Evolutionary conservation across 176 grass and related monocot genomes (phyloP), one percentile per base, ranked within the genome.

Genomic region (Puccinellia tenuiflora): DNA sequence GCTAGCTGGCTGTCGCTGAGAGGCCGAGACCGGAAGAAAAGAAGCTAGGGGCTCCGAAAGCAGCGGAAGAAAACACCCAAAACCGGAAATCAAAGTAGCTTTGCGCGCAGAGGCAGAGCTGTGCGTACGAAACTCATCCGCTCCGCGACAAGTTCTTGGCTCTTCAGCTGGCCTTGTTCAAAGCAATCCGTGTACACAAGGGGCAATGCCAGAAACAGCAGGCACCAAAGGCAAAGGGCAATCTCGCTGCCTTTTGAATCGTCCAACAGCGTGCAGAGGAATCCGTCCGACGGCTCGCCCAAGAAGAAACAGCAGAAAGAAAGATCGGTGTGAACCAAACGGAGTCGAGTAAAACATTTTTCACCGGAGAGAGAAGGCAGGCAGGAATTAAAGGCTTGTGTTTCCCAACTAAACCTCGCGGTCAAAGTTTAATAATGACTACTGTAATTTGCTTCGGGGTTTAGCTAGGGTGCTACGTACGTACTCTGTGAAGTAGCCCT

Each of bases 401-500:
- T 2, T 34, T 50, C 47, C 47, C 15, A 50, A 50, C 47, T 50
- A 50, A 56, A 22, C n/a, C n/a, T 57, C 8, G 10, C 38, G 37
- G 68, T 72, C 68, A 72, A 73, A 48, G 42, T 31, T 63, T 63
- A 63, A 8, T 31, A 1, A 30, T 31, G 18, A 84, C 39, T 45
- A n/a, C n/a, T n/a, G n/a, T n/a, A 8, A 9, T 46, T 18, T 25
- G 38, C 85, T 72, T 88, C 1, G 83, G 80, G 61, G 77, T 4
- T 4, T 42, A 17, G n/a, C n/a, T n/a, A n/a, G 71, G 42, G 26
- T 6, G 42, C 76, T 84, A 85, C 88, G 76, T 89, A 94, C 95
- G 76, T 89, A 94, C 95, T 88, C 78, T 21, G 75, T 89, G 73
- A 97, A 97, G 84, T 89, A 92, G 52, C 79, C 88, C 39, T 54